These are phyloP conservation scores for Shiraia bambusicola DNA, from an alignment of 2,329 filamentous ascomycete genomes.

Conservation along the genomic window DNA sequence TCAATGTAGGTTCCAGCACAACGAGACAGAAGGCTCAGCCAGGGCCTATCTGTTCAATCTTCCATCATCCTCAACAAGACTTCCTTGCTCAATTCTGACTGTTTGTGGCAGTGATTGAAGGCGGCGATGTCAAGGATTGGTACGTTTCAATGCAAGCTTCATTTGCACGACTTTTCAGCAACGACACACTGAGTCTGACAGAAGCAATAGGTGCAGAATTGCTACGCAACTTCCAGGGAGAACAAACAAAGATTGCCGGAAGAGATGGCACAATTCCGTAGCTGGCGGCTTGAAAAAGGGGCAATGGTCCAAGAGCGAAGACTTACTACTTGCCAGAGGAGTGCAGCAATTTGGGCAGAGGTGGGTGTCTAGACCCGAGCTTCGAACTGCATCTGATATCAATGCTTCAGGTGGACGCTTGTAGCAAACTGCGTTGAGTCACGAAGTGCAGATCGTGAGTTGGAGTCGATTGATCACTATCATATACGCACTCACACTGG, in stretches of 20 bases:
- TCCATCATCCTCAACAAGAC: too few species aligned
- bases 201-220: slow-evolving; percentile 37
- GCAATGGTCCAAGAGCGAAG: slow-evolving; percentile 44
- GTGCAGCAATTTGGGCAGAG: slow-evolving; percentile 43
- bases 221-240: slow-evolving; percentile 43
- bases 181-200: slow-evolving; percentile 3
- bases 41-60: background rate
- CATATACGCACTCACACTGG: slow-evolving; percentile 1
- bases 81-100: background rate
- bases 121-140: slow-evolving; percentile 34
- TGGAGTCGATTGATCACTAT: slow-evolving; percentile 1
- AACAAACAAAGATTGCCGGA: slow-evolving; percentile 50
- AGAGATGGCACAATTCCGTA: slow-evolving; percentile 47
- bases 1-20: slow-evolving; percentile 21
- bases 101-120: slow-evolving; percentile 14
- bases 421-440: slow-evolving; percentile 44
- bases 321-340: slow-evolving; percentile 34
- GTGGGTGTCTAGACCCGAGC: slow-evolving; percentile 16
- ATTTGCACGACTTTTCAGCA: too few species aligned
- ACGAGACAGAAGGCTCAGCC: background rate
- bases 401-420: slow-evolving; percentile 44
- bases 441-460: slow-evolving; percentile 46
- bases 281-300: slow-evolving; percentile 45
- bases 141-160: slow-evolving; percentile 3
- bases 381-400: background rate